phyloP scores from a whole-genome alignment of 1,284 basidiomycete genomes.

The Sporisorium sorghi region DNA sequence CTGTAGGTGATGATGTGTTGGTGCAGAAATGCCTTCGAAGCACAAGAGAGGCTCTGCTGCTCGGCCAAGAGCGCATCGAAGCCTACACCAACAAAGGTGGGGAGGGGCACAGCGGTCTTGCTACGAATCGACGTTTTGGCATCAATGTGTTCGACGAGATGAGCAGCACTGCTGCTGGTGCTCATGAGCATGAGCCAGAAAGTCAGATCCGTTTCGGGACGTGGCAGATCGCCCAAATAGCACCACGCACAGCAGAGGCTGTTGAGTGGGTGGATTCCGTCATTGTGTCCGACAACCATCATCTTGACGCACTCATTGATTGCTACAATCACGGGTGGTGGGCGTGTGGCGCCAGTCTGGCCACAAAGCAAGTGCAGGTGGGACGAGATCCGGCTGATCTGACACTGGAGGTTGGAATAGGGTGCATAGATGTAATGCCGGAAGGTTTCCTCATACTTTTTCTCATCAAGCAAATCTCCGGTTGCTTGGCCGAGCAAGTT shows the following conservation, averaged over 20 bases:
- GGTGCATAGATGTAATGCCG: neutral
- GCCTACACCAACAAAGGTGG: slow-evolving; percentile 13
- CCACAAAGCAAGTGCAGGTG: neutral
- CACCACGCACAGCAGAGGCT: slow-evolving; percentile 24
- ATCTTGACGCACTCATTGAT: slow-evolving; percentile 31
- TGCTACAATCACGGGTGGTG: slow-evolving; percentile 17
- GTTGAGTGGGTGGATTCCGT: neutral
- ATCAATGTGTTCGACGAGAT: neutral
- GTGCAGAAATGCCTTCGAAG: slow-evolving; percentile 1
- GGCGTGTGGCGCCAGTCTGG: neutral
- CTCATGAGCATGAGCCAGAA: slow-evolving; percentile 31
- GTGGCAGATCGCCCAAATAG: neutral
- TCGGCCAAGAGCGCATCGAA: slow-evolving; percentile 16
- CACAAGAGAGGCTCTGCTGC: neutral
- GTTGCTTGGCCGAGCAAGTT: neutral
- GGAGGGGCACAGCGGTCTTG: neutral
- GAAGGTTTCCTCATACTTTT: neutral
- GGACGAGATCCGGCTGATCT: neutral
- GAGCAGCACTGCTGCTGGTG: slow-evolving; percentile 23
- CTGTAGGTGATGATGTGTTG: slow-evolving; percentile 17
- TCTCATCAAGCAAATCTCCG: neutral
- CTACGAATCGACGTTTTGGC: neutral
- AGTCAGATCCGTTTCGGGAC: neutral
- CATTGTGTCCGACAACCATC: neutral
- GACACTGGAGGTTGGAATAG: neutral